Percentiles rank a stretch among this genome's conserved stretches.
phyloP scores from a whole-genome alignment of 768 basidiomycete species.

The Leucosporidium yakuticum region DNA sequence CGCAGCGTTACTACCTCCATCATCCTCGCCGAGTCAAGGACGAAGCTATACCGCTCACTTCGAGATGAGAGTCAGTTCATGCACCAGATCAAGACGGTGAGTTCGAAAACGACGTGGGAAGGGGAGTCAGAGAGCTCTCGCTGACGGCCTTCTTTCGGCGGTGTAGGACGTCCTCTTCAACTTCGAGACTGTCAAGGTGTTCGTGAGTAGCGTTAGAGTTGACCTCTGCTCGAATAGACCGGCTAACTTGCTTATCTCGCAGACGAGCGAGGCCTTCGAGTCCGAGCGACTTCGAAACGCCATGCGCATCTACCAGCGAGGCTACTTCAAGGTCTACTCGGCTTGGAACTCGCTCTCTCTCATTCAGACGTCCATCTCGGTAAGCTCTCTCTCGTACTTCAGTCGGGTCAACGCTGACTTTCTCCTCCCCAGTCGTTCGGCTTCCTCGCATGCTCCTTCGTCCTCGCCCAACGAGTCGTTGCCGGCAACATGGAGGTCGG shows the following conservation, averaged over 20 bases:
- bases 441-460: conserved; percentile 70
- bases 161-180: conserved; percentile 57
- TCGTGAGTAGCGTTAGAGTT: conserved; percentile 39
- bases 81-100: conserved; percentile 26
- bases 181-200: conserved; percentile 72
- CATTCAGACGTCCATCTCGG: conserved; percentile 24
- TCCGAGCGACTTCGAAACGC: conserved; percentile 64
- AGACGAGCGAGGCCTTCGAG: conserved; percentile 73
- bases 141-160: conserved; percentile 49
- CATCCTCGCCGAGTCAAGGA: conserved; percentile 1
- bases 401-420: conserved; percentile 57
- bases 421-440: conserved; percentile 74
- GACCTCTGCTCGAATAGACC: neutral
- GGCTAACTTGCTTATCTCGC: neutral
- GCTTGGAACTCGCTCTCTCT: conserved; percentile 20
- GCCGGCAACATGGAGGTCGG: conserved; percentile 44
- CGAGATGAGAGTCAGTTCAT: conserved; percentile 28
- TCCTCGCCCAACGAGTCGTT: conserved; percentile 67
- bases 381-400: neutral
- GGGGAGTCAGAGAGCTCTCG: conserved; percentile 75
- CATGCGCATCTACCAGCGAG: conserved; percentile 63
- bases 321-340: conserved; percentile 54
- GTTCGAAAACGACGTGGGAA: neutral
- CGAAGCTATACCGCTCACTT: conserved; percentile 25
- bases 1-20: conserved; percentile 21